phyloP scores from a whole-genome alignment of 2,329 filamentous ascomycete species.

The Myriangium duriaei region DNA sequence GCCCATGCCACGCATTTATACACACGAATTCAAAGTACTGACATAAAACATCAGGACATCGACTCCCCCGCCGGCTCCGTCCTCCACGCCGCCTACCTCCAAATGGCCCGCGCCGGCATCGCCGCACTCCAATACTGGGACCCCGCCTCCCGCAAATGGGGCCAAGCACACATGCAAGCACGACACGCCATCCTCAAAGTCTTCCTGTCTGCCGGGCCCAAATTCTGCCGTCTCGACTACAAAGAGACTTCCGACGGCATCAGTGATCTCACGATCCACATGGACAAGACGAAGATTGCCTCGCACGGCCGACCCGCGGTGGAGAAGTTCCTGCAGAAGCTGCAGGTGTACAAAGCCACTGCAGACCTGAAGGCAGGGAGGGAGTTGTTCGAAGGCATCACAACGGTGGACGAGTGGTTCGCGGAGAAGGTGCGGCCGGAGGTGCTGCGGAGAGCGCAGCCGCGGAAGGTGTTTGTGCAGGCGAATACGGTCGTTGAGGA shows the following conservation, averaged over 20 bases:
- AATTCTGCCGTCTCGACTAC: slow-evolving; percentile 75
- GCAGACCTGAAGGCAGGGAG: slow-evolving; percentile 70
- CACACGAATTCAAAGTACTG: slow-evolving; percentile 2
- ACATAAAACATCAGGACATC: slow-evolving; percentile 49
- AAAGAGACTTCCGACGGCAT: slow-evolving; percentile 52
- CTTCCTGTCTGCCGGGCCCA: slow-evolving; percentile 73
- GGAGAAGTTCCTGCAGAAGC: slow-evolving; percentile 73
- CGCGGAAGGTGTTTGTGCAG: slow-evolving; percentile 86
- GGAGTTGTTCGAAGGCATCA: slow-evolving; percentile 73
- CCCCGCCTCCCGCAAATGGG: slow-evolving; percentile 81
- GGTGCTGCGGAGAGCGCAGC: slow-evolving; percentile 65
- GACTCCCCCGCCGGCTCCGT: slow-evolving; percentile 70
- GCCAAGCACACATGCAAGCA: slow-evolving; percentile 75
- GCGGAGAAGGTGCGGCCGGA: slow-evolving; percentile 65
- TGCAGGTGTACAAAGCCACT: slow-evolving; percentile 86
- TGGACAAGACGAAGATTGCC: slow-evolving; percentile 79
- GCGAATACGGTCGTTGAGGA: slow-evolving; percentile 64
- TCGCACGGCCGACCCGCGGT: slow-evolving; percentile 73
- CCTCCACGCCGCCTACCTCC: slow-evolving; percentile 75
- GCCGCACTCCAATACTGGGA: slow-evolving; percentile 90
- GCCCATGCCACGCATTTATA: background rate
- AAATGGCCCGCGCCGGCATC: slow-evolving; percentile 89
- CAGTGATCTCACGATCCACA: slow-evolving; percentile 65
- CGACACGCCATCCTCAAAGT: slow-evolving; percentile 77
- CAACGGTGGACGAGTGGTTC: slow-evolving; percentile 75